A percentile compares a stretch with the other conserved stretches of the same genome.
phyloP scores from a whole-genome alignment of 192 early-diverging fungal genomes.

The Bifiguratus adelaidae region DNA sequence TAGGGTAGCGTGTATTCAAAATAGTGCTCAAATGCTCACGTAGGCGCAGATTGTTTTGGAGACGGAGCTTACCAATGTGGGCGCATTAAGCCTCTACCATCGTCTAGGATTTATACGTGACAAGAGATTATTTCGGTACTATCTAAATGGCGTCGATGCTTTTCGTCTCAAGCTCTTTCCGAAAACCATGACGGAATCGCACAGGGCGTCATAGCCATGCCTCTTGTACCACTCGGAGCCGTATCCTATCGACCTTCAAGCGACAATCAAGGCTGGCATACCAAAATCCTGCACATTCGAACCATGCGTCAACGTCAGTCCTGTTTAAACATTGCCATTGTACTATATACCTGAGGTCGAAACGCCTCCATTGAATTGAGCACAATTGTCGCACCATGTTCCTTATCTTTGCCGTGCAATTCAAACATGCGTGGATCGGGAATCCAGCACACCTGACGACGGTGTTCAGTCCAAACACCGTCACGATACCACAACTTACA shows the following conservation, averaged over 20 bases:
- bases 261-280: no score
- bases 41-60: slow-evolving; percentile 65
- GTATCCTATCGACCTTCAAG: no score
- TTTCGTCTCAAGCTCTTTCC: slow-evolving; percentile 71
- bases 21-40: background rate
- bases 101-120: slow-evolving; percentile 88
- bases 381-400: slow-evolving; percentile 40
- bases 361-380: slow-evolving; percentile 55
- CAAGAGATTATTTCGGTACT: slow-evolving; percentile 85
- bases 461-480: background rate
- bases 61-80: slow-evolving; percentile 79
- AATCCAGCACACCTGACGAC: slow-evolving; percentile 66
- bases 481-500: slow-evolving; percentile 14
- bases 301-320: no score
- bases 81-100: slow-evolving; percentile 81
- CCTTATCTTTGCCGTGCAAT: slow-evolving; percentile 21
- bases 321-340: no score
- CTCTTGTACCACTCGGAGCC: no score
- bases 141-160: slow-evolving; percentile 89
- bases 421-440: slow-evolving; percentile 59
- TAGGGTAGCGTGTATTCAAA: slow-evolving; percentile 12
- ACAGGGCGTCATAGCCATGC: no score
- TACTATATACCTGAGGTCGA: slow-evolving; percentile 35
- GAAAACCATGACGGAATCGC: slow-evolving; percentile 20
- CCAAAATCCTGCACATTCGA: no score